Base-by-base conservation (phyloP, 345 rosid species). In the Draba incana region DNA sequence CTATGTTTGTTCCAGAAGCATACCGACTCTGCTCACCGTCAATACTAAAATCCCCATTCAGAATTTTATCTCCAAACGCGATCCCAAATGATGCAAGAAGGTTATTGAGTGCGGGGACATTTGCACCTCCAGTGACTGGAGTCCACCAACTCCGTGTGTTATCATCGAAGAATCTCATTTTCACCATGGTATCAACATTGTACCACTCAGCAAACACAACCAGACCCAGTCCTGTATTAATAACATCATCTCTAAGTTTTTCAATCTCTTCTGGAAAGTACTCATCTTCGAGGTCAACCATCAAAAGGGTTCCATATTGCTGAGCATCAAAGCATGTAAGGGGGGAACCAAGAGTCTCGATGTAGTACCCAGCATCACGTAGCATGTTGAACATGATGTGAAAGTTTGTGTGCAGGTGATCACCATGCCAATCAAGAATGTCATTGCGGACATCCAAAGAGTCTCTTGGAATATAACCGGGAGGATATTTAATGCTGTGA, bases 111-210 rank as follows among this genome's bases (percentile, higher is more conserved):
- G 97, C 99, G 0, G 99, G 99, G 61, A 93, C 72, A 81, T 93
- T 93, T 50, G 98, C 94, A 60, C 98, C 98, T 72, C 98, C 98
- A 39, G 98, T 93, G 70, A 88, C 86, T 52, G 98, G 98, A 62
- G 97, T 93, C 98, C 98, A 93, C 97, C 97, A 90, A 72, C 98
- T 93, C 55, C 96, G 81, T 1, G 98, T 90, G 78, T 93, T 93
- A 77, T 93, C 98, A 71, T 93, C 98, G 12, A 93, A 93, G 81
- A 93, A 93, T 77, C 98, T 84, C 98, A 93, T 93, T 72, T 93
- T 93, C 68, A 93, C 96, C 97, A 93, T 90, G 14, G 98, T 93
- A 41, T 88, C 98, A 25, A 93, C 84, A 75, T 88, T 93, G 84
- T 93, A 93, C 98, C 98, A 93, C 78, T 93, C 98, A 58, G 98